Base-by-base conservation (phyloP, 2,329 filamentous ascomycete species). In the Aspergillus floridensis region DNA sequence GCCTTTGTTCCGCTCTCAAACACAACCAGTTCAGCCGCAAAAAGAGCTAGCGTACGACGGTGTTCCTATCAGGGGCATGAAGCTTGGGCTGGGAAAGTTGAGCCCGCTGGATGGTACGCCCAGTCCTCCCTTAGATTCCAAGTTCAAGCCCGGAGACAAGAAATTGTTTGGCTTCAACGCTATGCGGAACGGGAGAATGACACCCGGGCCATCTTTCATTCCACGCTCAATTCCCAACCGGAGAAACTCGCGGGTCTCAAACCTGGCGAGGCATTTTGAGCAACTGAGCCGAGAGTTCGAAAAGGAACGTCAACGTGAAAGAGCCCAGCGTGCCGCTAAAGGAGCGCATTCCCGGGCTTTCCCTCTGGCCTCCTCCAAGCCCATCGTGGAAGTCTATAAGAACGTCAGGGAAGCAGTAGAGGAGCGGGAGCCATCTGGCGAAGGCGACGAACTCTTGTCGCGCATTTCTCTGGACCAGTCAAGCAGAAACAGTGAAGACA, bases 241-340 rank as follows among this genome's bases (percentile, higher is more conserved):
- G 71, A 87, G 84, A 66, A 88, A 88, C 55, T 86, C 90, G 3
- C 91, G 90, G 68, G 95, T 99, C 2, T 96, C 92, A 8, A 92
- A 88, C n/a, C 82, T 99, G 53, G 92, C 95, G 19, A 91, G 91
- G 67, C 95, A 98, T 73, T 98, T 99, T 71, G 96, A 99, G 75
- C 93, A 98, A 74, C 82, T 99, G 58, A 97, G 92, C 67, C 88
- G 93, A 24, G 96, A 99, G 71, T 99, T 99, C 66, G 92, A 97
- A 71, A 96, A 93, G 68, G 93, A 99, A 76, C 86, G 95, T 49
- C 85, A 96, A 66, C 88, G 90, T 52, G 93, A 98, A 73, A 86
- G 91, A 65, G 89, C 88, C 68, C 89, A 92, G 72, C 70, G 91
- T 60, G 90, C 91, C 26, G 90, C 91, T 49, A 92, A 88, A 70